A percentile compares a stretch with the other conserved stretches of the same genome.
Evolutionary conservation across 2,329 filamentous ascomycete species (phyloP).

Genomic region (Ascomycota sp.): DNA sequence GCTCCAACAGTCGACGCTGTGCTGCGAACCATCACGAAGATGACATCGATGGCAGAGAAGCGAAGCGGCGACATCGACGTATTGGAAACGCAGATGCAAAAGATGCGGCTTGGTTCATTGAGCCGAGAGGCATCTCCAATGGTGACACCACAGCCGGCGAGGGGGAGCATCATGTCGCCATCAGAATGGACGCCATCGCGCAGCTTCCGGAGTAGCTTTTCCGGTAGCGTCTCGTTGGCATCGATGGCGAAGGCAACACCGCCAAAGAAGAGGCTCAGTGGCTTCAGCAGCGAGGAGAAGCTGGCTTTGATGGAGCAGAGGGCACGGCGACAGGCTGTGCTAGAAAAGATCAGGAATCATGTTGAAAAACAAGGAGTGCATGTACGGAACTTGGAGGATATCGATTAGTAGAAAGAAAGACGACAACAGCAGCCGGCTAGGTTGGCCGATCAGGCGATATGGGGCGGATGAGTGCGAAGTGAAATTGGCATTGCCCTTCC

Average conservation of each 20-base stretch:
- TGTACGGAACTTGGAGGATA: slow-evolving; percentile 27
- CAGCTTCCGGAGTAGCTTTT: slow-evolving; percentile 17
- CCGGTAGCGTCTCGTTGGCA: slow-evolving; percentile 16
- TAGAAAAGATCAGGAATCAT: slow-evolving; percentile 26
- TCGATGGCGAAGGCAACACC: slow-evolving; percentile 19
- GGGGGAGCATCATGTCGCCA: slow-evolving; percentile 16
- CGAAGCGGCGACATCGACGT: slow-evolving; percentile 79
- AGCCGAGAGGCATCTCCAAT: slow-evolving; percentile 22
- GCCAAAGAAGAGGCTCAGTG: slow-evolving; percentile 37
- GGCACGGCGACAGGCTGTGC: slow-evolving; percentile 27
- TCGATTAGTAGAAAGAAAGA: slow-evolving; percentile 13
- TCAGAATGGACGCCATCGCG: slow-evolving; percentile 21
- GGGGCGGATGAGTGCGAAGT: no score
- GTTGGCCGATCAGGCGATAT: no score
- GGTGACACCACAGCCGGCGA: slow-evolving; percentile 16
- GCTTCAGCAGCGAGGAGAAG: slow-evolving; percentile 37
- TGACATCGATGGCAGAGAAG: slow-evolving; percentile 82
- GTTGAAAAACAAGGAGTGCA: slow-evolving; percentile 26
- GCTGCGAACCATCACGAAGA: slow-evolving; percentile 71
- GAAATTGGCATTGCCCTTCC: no score
- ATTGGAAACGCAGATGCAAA: slow-evolving; percentile 67
- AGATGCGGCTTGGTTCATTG: slow-evolving; percentile 30
- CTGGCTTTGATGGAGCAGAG: slow-evolving; percentile 29
- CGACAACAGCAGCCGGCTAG: no score
- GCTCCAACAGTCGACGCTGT: slow-evolving; percentile 81